A percentile compares a stretch with the other conserved stretches of the same genome.
Evolutionary conservation across 2,329 filamentous ascomycete species (phyloP).

Genomic region (Pseudogymnoascus verrucosus): DNA sequence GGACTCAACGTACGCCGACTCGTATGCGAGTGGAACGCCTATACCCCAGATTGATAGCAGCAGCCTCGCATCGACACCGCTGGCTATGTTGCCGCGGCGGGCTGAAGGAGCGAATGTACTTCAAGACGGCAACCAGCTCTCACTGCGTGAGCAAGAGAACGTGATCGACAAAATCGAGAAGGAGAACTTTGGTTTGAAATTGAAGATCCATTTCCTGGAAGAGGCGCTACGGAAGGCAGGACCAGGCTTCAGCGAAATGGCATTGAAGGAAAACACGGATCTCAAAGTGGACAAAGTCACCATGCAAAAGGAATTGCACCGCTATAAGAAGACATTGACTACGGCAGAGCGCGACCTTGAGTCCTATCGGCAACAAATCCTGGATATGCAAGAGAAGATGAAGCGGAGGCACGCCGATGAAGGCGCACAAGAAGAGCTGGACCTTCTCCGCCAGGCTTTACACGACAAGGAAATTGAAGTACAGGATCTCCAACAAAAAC

Average conservation of each 20-base stretch:
- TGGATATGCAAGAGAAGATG: constrained; percentile 73
- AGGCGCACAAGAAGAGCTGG: constrained; percentile 53
- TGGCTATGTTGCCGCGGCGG: constrained; percentile 59
- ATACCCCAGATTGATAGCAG: constrained; percentile 69
- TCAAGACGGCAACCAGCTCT: constrained; percentile 82
- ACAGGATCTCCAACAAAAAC: constrained; percentile 46
- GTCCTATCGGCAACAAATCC: constrained; percentile 70
- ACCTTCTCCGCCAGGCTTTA: constrained; percentile 47
- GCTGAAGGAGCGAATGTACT: constrained; percentile 59
- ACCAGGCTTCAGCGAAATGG: constrained; percentile 80
- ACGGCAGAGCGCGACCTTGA: constrained; percentile 83
- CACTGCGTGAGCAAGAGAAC: constrained; percentile 87
- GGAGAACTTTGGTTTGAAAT: constrained; percentile 93
- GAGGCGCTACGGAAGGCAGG: constrained; percentile 81
- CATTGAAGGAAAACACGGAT: constrained; percentile 90
- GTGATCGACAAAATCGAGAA: constrained; percentile 95
- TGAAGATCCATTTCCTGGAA: constrained; percentile 95
- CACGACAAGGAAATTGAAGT: constrained; percentile 45
- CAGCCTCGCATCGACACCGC: constrained; percentile 75
- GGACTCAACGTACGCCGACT: constrained; percentile 61
- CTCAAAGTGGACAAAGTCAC: constrained; percentile 89
- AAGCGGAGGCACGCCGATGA: constrained; percentile 69
- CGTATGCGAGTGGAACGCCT: constrained; percentile 61
- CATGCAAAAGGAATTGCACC: constrained; percentile 77
- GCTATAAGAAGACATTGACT: constrained; percentile 76